Conservation (phyloP, 495 filamentous ascomycete genomes). For the Aspergillus kassunensis region DNA sequence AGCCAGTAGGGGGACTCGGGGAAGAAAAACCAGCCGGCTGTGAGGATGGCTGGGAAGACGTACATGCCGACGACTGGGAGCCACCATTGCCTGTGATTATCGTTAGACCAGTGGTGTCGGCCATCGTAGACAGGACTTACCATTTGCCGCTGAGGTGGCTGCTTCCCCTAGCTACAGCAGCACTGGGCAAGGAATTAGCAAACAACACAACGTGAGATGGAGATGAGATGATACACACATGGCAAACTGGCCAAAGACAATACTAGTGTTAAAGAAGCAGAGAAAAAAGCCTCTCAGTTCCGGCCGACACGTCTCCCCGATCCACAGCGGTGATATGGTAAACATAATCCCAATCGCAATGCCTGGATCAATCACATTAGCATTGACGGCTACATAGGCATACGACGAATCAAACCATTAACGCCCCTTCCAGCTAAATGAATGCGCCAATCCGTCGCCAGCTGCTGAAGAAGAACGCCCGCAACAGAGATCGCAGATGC, state of each 20-base stretch:
- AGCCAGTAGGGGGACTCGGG: conserved; percentile 25
- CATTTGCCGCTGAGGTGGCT: conserved; percentile 6
- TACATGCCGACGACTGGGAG: conserved; percentile 22
- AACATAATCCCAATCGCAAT: conserved; percentile 14
- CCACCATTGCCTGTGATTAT: conserved; percentile 21
- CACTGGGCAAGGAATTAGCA: conserved; percentile 1
- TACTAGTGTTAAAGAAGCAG: conserved; percentile 26
- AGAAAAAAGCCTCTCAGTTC: conserved; percentile 24
- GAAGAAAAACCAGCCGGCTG: conserved; percentile 17
- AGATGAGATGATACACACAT: conserved; percentile 9
- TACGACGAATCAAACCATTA: conserved; percentile 10
- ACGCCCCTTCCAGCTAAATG: conserved; percentile 20
- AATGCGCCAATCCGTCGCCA: conserved; percentile 18
- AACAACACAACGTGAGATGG: not conserved
- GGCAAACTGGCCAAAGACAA: conserved; percentile 21
- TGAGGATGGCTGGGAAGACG: conserved; percentile 23
- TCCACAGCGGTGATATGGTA: conserved; percentile 25
- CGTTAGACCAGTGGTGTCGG: not conserved
- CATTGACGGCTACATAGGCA: not conserved
- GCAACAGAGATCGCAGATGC: conserved; percentile 13
- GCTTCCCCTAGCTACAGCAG: not conserved
- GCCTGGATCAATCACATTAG: not conserved
- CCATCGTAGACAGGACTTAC: not conserved
- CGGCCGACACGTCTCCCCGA: conserved; percentile 24
- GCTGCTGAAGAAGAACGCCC: conserved; percentile 19